Conservation (phyloP, 2,329 filamentous ascomycete genomes). For the Talaromyces sp. region DNA sequence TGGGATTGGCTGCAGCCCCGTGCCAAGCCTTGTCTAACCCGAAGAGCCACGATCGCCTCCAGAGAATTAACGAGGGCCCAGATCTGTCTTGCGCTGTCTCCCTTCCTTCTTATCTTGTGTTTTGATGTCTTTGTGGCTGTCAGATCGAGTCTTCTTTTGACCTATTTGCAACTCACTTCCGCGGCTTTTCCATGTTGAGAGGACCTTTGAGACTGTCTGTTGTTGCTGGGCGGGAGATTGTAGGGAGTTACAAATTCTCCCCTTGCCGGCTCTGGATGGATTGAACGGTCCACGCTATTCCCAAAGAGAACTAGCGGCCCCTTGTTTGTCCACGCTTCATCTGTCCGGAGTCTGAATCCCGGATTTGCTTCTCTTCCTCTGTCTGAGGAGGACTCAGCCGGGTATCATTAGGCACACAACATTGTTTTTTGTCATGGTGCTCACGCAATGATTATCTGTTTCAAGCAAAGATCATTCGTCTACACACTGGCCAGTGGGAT, state of each 20-base stretch:
- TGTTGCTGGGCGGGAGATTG: neutral
- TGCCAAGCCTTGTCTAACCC: constrained; percentile 17
- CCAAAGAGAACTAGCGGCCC: neutral
- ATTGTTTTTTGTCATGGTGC: neutral
- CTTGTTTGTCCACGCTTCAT: neutral
- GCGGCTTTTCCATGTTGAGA: neutral
- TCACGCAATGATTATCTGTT: neutral
- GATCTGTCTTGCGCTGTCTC: neutral
- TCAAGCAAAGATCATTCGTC: neutral
- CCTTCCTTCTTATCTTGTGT: neutral
- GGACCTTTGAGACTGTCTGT: neutral
- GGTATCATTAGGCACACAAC: neutral
- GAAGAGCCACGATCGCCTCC: constrained; percentile 16
- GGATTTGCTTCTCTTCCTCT: neutral
- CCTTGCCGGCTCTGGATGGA: neutral
- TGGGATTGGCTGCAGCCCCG: constrained; percentile 14
- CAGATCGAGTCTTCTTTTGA: neutral
- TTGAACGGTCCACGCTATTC: neutral
- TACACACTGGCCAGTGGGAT: neutral
- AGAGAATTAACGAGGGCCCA: neutral
- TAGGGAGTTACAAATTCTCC: constrained; percentile 4
- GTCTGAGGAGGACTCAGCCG: neutral
- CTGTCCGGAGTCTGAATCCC: neutral
- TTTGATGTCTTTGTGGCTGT: neutral
- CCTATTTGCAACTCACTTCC: neutral